phyloP scores from a whole-genome alignment of 2,329 filamentous ascomycete species.

The Colletotrichum abscissum region DNA sequence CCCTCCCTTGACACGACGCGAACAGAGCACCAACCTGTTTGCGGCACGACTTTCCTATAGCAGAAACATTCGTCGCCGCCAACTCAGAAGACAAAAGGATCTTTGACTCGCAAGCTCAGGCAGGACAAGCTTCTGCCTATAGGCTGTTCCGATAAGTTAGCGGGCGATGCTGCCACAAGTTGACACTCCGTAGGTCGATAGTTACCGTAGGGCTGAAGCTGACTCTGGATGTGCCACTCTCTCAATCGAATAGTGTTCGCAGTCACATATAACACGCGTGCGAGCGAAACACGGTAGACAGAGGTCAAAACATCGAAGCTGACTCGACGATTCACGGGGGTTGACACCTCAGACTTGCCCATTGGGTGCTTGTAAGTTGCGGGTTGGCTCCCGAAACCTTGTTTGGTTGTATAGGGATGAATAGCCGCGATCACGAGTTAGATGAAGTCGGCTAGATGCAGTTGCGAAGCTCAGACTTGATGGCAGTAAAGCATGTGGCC shows the following conservation, averaged over 20 bases:
- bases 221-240: not conserved
- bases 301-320: not conserved
- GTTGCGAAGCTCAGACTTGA: not conserved
- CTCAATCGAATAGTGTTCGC: not conserved
- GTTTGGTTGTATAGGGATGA: not conserved
- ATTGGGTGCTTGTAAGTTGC: not conserved
- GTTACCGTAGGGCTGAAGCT: not conserved
- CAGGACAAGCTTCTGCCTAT: not conserved
- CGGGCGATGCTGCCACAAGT: not conserved
- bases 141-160: not conserved
- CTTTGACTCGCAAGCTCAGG: not conserved
- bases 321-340: not conserved
- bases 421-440: not conserved
- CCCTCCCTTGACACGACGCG: not conserved
- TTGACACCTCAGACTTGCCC: not conserved
- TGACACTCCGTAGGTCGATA: not conserved
- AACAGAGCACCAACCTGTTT: not conserved
- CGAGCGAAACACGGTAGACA: not conserved
- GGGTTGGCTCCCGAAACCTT: not conserved
- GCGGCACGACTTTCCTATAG: not conserved
- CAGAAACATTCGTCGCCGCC: not conserved
- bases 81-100: not conserved
- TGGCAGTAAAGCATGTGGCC: not conserved
- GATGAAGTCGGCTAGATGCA: not conserved
- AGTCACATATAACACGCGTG: not conserved